These are phyloP conservation scores for Hordeum pubiflorum DNA, from an alignment of 202 grass and related monocot species.

Conservation along the genomic window DNA sequence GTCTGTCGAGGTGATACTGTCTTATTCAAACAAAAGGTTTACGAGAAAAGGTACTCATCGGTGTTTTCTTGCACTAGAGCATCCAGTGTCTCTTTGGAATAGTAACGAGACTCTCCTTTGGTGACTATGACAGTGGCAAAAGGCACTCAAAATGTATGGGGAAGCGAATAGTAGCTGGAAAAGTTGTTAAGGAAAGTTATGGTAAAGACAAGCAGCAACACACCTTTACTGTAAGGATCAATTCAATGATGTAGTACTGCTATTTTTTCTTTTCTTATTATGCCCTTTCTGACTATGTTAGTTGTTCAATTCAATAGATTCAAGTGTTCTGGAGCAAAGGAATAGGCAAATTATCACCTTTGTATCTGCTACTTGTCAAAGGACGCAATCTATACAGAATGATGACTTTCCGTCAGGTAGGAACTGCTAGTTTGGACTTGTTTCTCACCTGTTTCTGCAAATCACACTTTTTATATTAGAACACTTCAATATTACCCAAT, in stretches of 20 bases:
- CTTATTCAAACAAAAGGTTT: slow-evolving; percentile 67
- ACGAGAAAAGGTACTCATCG: slow-evolving; percentile 31
- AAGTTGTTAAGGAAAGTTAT: slow-evolving; percentile 70
- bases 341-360: slow-evolving; percentile 33
- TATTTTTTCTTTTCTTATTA: background rate
- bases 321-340: slow-evolving; percentile 71
- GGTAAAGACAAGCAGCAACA: slow-evolving; percentile 69
- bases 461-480: background rate
- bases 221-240: slow-evolving; percentile 60
- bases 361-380: slow-evolving; percentile 62
- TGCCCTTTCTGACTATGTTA: background rate
- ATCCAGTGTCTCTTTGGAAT: background rate
- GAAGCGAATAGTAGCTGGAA: slow-evolving; percentile 54
- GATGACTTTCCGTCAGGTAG: slow-evolving; percentile 65
- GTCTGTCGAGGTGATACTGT: slow-evolving; percentile 60
- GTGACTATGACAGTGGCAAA: slow-evolving; percentile 32
- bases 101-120: background rate
- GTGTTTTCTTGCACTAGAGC: background rate
- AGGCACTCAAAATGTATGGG: slow-evolving; percentile 44
- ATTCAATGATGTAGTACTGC: background rate
- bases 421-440: background rate
- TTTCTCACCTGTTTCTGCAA: background rate
- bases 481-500: background rate
- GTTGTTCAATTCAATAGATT: slow-evolving; percentile 37
- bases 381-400: slow-evolving; percentile 73